Evolutionary conservation across 208 protist genomes (phyloP).

Genomic region (Phytomonas francai): DNA sequence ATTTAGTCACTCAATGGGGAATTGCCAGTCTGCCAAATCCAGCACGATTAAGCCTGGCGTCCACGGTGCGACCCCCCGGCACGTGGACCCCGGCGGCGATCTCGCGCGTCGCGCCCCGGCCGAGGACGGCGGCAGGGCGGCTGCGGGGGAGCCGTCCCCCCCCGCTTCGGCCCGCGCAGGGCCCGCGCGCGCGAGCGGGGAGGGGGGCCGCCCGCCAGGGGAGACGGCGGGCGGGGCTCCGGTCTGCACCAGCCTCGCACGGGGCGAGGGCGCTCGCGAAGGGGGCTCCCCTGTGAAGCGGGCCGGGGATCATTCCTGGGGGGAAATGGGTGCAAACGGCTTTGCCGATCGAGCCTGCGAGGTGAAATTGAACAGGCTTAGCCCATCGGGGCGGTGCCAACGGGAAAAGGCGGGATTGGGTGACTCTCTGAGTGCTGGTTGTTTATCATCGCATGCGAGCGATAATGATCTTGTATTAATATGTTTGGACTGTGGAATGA

Average conservation of each 20-base stretch:
- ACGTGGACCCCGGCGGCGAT: background rate
- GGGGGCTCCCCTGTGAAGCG: background rate
- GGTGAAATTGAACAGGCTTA: background rate
- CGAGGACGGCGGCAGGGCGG: too few relatives aligned
- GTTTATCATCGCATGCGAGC: conserved; percentile 29
- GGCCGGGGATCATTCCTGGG: background rate
- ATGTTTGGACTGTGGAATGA: conserved; percentile 48
- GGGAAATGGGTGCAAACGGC: background rate
- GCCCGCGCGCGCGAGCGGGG: too few relatives aligned
- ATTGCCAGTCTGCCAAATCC: background rate
- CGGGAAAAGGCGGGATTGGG: background rate
- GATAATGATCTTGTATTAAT: conserved; percentile 48
- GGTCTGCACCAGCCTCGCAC: too few relatives aligned
- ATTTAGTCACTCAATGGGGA: background rate
- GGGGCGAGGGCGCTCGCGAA: background rate
- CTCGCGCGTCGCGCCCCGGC: background rate
- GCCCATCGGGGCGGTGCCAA: background rate
- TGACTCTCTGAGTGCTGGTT: background rate
- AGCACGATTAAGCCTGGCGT: background rate
- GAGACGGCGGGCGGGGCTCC: too few relatives aligned
- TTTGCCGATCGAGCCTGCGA: background rate
- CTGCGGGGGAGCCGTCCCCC: too few relatives aligned
- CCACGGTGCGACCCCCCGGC: background rate
- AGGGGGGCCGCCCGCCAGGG: too few relatives aligned
- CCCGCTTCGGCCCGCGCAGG: too few relatives aligned